A percentile compares a stretch with the other conserved stretches of the same genome.
phyloP scores from a whole-genome alignment of 2,329 filamentous ascomycete species.

The Alternaria conjuncta region DNA sequence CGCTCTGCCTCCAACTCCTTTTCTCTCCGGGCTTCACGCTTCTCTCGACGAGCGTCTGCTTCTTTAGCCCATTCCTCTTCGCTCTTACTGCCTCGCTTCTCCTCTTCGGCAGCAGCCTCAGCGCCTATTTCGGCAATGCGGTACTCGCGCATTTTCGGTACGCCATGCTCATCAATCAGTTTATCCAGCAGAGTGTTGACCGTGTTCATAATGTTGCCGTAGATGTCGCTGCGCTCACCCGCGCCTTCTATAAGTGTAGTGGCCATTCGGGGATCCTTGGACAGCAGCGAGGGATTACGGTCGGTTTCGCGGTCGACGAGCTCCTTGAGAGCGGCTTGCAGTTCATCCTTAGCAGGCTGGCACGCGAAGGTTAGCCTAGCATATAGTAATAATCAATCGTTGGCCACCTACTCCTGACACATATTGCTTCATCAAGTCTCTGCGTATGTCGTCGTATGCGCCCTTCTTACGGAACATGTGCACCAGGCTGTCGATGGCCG shows the following conservation, averaged over 20 bases:
- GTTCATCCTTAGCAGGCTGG: constrained; percentile 72
- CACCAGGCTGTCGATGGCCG: constrained; percentile 76
- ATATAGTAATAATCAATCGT: constrained; percentile 32
- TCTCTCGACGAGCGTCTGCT: constrained; percentile 64
- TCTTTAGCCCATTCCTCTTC: constrained; percentile 77
- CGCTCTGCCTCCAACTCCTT: constrained; percentile 67
- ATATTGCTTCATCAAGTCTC: constrained; percentile 78
- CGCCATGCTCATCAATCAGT: constrained; percentile 66
- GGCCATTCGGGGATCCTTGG: constrained; percentile 75
- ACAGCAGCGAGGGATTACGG: constrained; percentile 73
- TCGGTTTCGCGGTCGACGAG: constrained; percentile 78
- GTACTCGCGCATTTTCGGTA: constrained; percentile 72
- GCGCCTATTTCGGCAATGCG: constrained; percentile 72
- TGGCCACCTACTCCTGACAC: constrained; percentile 66
- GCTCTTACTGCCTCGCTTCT: constrained; percentile 70
- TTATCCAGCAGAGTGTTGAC: constrained; percentile 72
- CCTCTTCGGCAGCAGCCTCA: constrained; percentile 71
- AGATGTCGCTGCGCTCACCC: constrained; percentile 77
- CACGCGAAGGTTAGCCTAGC: neutral
- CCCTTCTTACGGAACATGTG: constrained; percentile 87
- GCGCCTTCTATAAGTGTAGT: constrained; percentile 79
- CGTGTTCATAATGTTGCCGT: constrained; percentile 71
- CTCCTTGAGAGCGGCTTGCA: constrained; percentile 70
- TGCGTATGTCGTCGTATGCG: constrained; percentile 78
- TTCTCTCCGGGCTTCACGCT: constrained; percentile 67